Evolutionary conservation across 176 grass and related monocot species (phyloP).

Genomic region (Zoysia pacifica): DNA sequence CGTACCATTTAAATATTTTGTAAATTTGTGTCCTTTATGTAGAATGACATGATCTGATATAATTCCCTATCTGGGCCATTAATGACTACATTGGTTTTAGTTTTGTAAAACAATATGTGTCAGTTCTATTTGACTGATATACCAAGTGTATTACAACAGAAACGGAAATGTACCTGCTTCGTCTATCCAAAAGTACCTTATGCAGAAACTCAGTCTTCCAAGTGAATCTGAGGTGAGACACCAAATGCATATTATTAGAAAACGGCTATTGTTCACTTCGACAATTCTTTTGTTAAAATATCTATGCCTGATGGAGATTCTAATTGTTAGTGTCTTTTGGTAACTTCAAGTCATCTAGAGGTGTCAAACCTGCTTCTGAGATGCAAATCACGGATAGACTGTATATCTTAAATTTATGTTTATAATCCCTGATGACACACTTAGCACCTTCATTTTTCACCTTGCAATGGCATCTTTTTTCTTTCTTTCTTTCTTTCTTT

Average conservation of each 20-base stretch:
- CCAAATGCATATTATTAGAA: constrained; percentile 21
- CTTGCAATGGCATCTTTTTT: not conserved
- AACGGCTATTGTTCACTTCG: constrained; percentile 8
- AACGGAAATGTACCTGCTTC: constrained; percentile 76
- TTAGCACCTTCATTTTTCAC: not conserved
- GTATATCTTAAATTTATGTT: not conserved
- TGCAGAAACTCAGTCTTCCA: constrained; percentile 77
- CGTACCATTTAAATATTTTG: not conserved
- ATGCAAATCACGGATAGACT: not conserved
- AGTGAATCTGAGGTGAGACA: constrained; percentile 70
- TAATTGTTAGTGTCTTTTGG: constrained; percentile 10
- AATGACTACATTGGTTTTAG: constrained; percentile 3
- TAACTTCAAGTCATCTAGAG: not conserved
- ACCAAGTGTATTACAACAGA: constrained; percentile 40
- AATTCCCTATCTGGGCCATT: not conserved
- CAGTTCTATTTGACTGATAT: constrained; percentile 16
- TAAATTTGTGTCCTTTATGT: not conserved
- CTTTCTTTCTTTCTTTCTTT: not conserved
- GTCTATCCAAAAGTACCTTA: constrained; percentile 81
- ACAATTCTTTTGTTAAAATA: not conserved
- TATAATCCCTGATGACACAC: constrained; percentile 5
- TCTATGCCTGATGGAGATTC: not conserved
- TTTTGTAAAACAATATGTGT: constrained; percentile 14
- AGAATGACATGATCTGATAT: not conserved
- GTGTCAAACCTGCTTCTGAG: not conserved